Evolutionary conservation across 148 eudicot species (phyloP).

Genomic region (Silene conica): DNA sequence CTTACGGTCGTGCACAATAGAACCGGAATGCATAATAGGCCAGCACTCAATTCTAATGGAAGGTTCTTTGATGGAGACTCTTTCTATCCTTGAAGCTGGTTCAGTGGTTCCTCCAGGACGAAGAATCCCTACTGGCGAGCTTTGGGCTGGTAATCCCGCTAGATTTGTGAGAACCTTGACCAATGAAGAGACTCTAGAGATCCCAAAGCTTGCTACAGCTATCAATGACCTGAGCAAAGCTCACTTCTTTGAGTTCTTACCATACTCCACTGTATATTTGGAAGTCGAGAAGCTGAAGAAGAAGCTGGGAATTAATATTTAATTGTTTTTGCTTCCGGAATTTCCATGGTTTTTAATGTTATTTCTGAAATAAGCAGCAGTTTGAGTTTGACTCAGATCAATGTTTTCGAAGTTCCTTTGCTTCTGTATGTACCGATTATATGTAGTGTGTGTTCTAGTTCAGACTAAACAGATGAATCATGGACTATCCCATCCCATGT

Average conservation of each 20-base stretch:
- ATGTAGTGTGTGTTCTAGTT: conserved; percentile 23
- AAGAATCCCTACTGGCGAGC: conserved; percentile 92
- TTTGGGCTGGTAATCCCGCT: conserved; percentile 99
- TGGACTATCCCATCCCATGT: conserved; percentile 18
- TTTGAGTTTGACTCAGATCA: conserved; percentile 18
- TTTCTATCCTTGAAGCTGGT: conserved; percentile 95
- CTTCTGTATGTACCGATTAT: conserved; percentile 20
- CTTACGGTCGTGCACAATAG: conserved; percentile 89
- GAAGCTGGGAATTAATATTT: conserved; percentile 62
- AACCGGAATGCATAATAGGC: conserved; percentile 95
- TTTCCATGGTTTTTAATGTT: conserved; percentile 20
- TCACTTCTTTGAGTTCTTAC: conserved; percentile 78
- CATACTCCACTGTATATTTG: conserved; percentile 88
- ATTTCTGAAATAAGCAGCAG: conserved; percentile 33
- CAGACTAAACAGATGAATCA: conserved; percentile 20
- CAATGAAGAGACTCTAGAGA: conserved; percentile 88
- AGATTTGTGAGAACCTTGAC: conserved; percentile 88
- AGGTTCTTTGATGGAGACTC: conserved; percentile 92
- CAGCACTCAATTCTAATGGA: conserved; percentile 97
- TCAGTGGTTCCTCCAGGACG: conserved; percentile 96
- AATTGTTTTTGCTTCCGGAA: conserved; percentile 20
- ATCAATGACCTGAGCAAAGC: conserved; percentile 77
- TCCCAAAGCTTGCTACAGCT: conserved; percentile 93
- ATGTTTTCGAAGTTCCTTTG: conserved; percentile 21
- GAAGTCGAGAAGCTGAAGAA: conserved; percentile 95